Percentiles rank a stretch among this genome's conserved stretches.
These are phyloP conservation scores for Annona cherimola DNA, from an alignment of 164 flowering plant species.

Conservation along the genomic window DNA sequence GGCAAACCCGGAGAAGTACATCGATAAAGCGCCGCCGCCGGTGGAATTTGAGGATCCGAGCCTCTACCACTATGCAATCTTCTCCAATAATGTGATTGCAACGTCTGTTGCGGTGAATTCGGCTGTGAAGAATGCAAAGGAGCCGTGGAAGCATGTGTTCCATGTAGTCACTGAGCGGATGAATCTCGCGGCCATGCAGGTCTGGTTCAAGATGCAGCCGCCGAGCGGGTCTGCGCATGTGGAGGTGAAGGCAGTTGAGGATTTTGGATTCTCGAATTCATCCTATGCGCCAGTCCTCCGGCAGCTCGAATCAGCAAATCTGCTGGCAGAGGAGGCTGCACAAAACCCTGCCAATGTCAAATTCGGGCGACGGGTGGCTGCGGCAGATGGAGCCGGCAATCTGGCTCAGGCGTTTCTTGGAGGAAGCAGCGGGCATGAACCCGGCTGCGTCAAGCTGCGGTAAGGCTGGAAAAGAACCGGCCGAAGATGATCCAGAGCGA, in stretches of 20 bases:
- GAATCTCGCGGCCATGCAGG: conserved; percentile 85
- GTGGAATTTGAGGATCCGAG: conserved; percentile 73
- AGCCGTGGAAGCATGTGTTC: conserved; percentile 87
- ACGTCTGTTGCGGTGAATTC: conserved; percentile 91
- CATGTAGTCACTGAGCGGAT: conserved; percentile 83
- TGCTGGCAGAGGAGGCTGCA: conserved; percentile 47
- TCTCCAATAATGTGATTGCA: conserved; percentile 90
- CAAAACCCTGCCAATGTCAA: conserved; percentile 48
- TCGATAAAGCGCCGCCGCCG: too few species aligned
- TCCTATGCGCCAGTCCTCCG: conserved; percentile 63
- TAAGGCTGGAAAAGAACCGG: too few species aligned
- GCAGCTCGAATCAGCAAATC: conserved; percentile 50
- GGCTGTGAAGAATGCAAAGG: conserved; percentile 69
- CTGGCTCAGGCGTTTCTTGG: too few species aligned
- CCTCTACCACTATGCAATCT: conserved; percentile 78
- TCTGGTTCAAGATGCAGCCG: conserved; percentile 89
- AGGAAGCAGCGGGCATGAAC: too few species aligned
- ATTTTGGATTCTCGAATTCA: conserved; percentile 55
- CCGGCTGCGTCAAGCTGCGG: too few species aligned
- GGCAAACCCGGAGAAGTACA: too few species aligned
- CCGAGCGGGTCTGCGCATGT: conserved; percentile 63
- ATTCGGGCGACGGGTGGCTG: too few species aligned
- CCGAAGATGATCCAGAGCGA: too few species aligned
- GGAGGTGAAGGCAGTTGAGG: conserved; percentile 78
- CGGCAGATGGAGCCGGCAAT: too few species aligned